Base-by-base conservation (phyloP, 108 stramenopile species). In the Nitzschia inconspicua region DNA sequence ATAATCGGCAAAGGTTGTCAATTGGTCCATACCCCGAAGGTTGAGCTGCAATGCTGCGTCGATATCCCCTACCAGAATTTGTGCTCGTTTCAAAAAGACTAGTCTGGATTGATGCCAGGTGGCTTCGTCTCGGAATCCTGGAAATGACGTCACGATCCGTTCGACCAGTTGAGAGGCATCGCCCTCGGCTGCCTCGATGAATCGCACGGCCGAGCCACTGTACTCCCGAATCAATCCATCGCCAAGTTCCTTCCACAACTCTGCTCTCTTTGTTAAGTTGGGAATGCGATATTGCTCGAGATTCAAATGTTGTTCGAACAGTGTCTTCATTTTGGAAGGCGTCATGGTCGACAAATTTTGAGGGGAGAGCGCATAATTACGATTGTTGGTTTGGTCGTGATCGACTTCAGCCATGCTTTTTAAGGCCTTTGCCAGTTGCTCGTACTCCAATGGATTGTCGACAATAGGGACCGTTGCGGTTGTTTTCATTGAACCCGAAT, bases 1-100 rank as follows among this genome's bases (percentile, higher is more conserved):
- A 64, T 96, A 96, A 60, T 96, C 95, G 25, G 95, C 91, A 74
- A 96, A 96, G 44, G 89, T 94, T 2, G 95, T 94, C 31, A 96
- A 31, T 24, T 70, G 61, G 10, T 73, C 60, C 58, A 69, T 66
- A 51, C 58, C 78, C 20, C 40, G 42, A 46, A 66, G 61, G 10
- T 67, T 47, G 16, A 68, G 36, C 9, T 57, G 28, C 23, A 92
- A 60, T 6, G 95, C 88, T 16, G 87, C 93, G 70, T 91, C 84
- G 34, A 89, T 27, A 71, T 96, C 95, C 13, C 87, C 93, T 0
- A 93, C 89, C 50, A 82, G 78, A 39, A 96, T 96, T 73, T 96
- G 95, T 0, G 95, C 93, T 18, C 95, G 77, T 67, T 96, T 96
- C 55, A 91, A 87, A 60, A 96, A 92, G 40, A 73, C 72, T 19